Evolutionary conservation across 2,329 filamentous ascomycete species (phyloP).

Genomic region (Claviceps sorghi): DNA sequence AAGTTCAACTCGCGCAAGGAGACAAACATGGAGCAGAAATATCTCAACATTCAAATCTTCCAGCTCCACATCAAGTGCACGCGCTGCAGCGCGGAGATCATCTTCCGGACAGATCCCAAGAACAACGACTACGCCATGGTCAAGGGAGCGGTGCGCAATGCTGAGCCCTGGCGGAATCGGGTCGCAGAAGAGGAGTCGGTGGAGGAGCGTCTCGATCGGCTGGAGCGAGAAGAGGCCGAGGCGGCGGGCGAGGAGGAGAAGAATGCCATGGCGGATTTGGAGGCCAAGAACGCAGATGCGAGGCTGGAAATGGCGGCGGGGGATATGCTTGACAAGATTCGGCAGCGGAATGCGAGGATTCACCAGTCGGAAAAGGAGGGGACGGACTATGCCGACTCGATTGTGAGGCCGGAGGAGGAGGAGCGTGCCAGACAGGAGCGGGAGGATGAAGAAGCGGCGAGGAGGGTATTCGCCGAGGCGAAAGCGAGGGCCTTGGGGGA

Average conservation of each 20-base stretch:
- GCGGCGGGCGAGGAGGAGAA: constrained; percentile 53
- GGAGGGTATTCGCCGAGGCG: constrained; percentile 57
- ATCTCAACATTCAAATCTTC: constrained; percentile 76
- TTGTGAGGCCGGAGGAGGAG: constrained; percentile 40
- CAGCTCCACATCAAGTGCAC: constrained; percentile 77
- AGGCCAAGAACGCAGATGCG: constrained; percentile 84
- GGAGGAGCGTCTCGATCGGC: constrained; percentile 69
- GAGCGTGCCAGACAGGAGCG: constrained; percentile 52
- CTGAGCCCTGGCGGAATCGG: constrained; percentile 70
- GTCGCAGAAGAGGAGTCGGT: constrained; percentile 61
- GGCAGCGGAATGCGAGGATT: constrained; percentile 76
- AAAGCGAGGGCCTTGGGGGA: constrained; percentile 37
- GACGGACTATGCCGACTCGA: constrained; percentile 42
- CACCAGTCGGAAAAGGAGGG: constrained; percentile 61
- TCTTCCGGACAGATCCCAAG: constrained; percentile 88
- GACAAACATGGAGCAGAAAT: constrained; percentile 73
- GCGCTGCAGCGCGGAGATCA: constrained; percentile 72
- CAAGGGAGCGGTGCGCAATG: constrained; percentile 77
- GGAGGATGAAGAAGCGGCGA: constrained; percentile 73
- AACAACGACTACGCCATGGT: constrained; percentile 80
- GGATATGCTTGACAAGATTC: constrained; percentile 88
- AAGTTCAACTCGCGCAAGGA: constrained; percentile 96
- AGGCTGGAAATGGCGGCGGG: constrained; percentile 94
- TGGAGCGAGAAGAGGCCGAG: constrained; percentile 61
- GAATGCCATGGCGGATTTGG: constrained; percentile 89